Percentiles rank a stretch among this genome's conserved stretches.
These are phyloP conservation scores for Rhynchosporium graminicola DNA, from an alignment of 2,329 filamentous ascomycete species.

Conservation along the genomic window DNA sequence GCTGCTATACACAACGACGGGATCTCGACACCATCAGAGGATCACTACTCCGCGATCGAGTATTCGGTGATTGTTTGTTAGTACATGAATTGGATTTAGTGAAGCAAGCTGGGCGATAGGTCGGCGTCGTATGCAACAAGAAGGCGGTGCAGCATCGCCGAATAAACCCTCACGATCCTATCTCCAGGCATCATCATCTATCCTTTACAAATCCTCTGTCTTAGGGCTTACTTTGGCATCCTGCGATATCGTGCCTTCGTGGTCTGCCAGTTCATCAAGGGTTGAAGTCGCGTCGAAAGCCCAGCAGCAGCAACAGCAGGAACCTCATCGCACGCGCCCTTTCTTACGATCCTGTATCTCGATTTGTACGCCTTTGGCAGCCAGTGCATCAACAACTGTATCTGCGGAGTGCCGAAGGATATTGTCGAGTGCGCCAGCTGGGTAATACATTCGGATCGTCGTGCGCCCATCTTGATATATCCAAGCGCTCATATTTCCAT, in stretches of 20 bases:
- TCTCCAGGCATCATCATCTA: not conserved
- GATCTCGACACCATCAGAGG: conserved; percentile 1
- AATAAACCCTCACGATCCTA: conserved; percentile 10
- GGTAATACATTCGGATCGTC: not conserved
- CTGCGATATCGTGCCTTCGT: not conserved
- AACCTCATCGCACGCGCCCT: not conserved
- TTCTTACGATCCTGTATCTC: not conserved
- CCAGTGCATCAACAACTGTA: not conserved
- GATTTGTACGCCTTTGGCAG: not conserved
- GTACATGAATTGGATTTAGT: not conserved
- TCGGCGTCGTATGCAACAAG: conserved; percentile 2
- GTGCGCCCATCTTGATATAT: not conserved
- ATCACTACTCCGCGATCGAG: conserved; percentile 6
- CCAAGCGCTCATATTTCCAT: not conserved
- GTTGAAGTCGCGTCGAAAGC: not conserved
- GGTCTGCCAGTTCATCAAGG: not conserved
- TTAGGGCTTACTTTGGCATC: not conserved
- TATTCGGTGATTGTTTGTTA: not conserved
- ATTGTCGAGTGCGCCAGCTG: not conserved
- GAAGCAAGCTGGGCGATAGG: not conserved
- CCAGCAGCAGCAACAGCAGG: not conserved
- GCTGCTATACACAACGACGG: conserved; percentile 3
- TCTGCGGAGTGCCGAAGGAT: not conserved
- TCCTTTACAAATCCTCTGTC: not conserved
- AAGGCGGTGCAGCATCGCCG: conserved; percentile 10